Base-by-base conservation (phyloP, 148 eudicot species). In the Cornus kousa region DNA sequence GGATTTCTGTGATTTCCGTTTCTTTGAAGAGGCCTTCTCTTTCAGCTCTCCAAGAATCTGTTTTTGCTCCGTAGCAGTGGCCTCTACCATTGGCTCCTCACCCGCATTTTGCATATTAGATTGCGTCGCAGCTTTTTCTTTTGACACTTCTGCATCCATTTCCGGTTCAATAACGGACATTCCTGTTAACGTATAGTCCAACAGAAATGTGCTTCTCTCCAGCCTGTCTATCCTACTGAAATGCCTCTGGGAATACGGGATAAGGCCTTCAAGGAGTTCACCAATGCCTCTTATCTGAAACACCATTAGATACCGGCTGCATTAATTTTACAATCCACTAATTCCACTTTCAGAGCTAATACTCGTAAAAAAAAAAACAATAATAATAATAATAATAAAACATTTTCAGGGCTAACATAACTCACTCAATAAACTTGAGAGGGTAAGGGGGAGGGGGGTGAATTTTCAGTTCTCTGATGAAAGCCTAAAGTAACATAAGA, bases 91-190 rank as follows among this genome's bases (percentile, higher is more conserved):
- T 59, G 35, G 76, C 59, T 73, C 78, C 16, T 77, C 81, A 46
- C 71, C 80, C 43, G 77, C 75, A 37, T 46, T 75, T 43, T 75
- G 57, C 19, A 72, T 50, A 50, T 76, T 39, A 3, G 53, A 71
- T 31, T 32, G 79, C 23, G 57, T 37, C 9, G 33, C n/a, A 68
- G 79, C 62, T 19, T 28, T 70, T 9, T 60, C 80, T 55, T 48
- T 78, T 2, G 5, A 14, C 9, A 11, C 37, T 28, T 78, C 81
- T 74, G 22, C 82, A 50, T 86, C 81, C 12, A 28, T 76, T 70
- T 88, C 89, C 3, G 97, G 98, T 77, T 97, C 98, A 37, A 97
- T 85, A 23, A 97, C 93, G 24, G 99, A 97, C 99, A 97, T 97
- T 80, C 93, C 91, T 55, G 83, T 84, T 43, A 94, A 88, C 19